Conservation (phyloP, 2,329 filamentous ascomycete genomes). For the Aspergillus jensenii region DNA sequence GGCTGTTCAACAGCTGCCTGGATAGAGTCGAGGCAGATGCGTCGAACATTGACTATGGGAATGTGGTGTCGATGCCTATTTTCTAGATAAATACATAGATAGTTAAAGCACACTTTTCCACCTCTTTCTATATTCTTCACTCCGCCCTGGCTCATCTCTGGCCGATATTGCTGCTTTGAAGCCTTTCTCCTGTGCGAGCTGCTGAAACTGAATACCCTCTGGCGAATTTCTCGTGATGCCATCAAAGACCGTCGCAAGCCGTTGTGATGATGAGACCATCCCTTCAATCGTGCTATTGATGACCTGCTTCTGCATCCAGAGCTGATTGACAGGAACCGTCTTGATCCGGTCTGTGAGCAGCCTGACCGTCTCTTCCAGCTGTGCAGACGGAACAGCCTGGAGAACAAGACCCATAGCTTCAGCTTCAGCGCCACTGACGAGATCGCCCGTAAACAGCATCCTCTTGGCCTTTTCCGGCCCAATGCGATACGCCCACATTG, state of each 20-base stretch:
- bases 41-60: background rate
- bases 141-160: conserved; percentile 3
- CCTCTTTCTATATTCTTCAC: background rate
- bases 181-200: background rate
- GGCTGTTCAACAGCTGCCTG: background rate
- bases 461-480: conserved; percentile 11
- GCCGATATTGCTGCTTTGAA: conserved; percentile 4
- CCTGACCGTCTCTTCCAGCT: conserved; percentile 7
- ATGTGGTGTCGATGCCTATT: background rate
- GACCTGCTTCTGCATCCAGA: conserved; percentile 13
- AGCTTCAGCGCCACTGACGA: conserved; percentile 8
- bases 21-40: background rate
- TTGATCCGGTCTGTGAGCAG: conserved; percentile 5
- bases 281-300: conserved; percentile 11
- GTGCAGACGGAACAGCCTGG: conserved; percentile 4
- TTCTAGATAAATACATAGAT: background rate
- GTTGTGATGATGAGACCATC: background rate
- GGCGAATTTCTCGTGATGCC: conserved; percentile 10
- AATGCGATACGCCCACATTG: conserved; percentile 13
- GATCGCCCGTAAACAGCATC: conserved; percentile 13
- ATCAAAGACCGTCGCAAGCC: conserved; percentile 7
- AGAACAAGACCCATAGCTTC: conserved; percentile 9
- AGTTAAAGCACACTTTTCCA: conserved; percentile 12
- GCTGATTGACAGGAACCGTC: conserved; percentile 6
- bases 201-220: conserved; percentile 6